Percentiles rank a stretch among this genome's conserved stretches.
Conservation (phyloP, 257 asterid genomes). For the Solanum etuberosum region DNA sequence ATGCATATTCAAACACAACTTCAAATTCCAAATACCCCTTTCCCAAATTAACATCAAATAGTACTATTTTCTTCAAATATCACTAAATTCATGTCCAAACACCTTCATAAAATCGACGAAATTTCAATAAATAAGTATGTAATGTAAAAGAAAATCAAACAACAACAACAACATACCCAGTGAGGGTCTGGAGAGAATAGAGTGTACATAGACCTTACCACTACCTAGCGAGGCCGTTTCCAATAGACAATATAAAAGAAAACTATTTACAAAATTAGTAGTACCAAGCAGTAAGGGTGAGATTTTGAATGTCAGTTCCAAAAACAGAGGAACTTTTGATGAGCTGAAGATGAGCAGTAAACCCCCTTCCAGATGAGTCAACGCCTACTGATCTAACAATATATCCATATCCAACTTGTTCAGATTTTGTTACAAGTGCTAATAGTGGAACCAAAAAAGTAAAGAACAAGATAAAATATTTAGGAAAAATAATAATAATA, state of each 20-base stretch:
- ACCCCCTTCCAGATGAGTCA: background rate
- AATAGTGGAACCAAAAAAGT: background rate
- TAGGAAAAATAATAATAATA: background rate
- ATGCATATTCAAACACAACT: background rate
- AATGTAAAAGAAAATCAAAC: background rate
- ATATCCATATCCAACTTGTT: conserved; percentile 13
- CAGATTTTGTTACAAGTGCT: background rate
- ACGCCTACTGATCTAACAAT: background rate
- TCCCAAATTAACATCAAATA: background rate
- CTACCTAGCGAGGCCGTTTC: rapidly evolving
- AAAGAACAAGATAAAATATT: background rate
- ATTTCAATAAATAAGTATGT: background rate
- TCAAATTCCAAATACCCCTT: background rate
- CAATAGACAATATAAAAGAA: background rate
- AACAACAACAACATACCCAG: too few relatives aligned
- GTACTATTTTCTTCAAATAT: background rate
- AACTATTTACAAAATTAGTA: background rate
- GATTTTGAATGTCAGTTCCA: conserved; percentile 10
- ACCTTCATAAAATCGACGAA: background rate
- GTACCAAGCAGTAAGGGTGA: conserved; percentile 8
- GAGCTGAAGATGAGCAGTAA: conserved; percentile 10
- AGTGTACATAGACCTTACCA: too few relatives aligned
- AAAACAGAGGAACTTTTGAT: conserved; percentile 6
- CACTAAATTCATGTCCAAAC: background rate
- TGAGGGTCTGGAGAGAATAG: too few relatives aligned